Conservation (phyloP, 768 basidiomycete species). For the Tubosaeta sp. region DNA sequence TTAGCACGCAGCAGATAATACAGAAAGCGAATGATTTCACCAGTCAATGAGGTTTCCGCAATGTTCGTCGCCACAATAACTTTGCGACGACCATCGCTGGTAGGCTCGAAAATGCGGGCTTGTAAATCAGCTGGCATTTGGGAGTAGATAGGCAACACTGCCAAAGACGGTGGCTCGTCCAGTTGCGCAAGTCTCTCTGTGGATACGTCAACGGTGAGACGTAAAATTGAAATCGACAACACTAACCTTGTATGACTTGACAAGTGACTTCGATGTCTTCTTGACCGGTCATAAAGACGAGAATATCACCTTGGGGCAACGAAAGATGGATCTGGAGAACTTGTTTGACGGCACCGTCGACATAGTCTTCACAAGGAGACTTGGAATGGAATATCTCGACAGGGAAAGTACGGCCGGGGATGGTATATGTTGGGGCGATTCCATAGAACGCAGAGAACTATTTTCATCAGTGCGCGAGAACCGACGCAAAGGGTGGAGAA, state of each 20-base stretch:
- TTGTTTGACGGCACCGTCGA: constrained; percentile 97
- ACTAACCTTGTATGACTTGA: constrained; percentile 82
- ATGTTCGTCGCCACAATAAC: constrained; percentile 99
- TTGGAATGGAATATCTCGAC: constrained; percentile 96
- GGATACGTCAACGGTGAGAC: background rate
- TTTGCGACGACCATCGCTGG: constrained; percentile 89
- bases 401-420: constrained; percentile 92
- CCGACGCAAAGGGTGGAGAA: background rate
- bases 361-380: constrained; percentile 98
- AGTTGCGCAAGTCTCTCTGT: constrained; percentile 87
- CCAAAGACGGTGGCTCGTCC: constrained; percentile 83
- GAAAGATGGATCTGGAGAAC: constrained; percentile 95
- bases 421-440: constrained; percentile 91
- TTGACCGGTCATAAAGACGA: constrained; percentile 99
- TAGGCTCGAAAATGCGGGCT: constrained; percentile 96
- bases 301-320: constrained; percentile 86
- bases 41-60: constrained; percentile 95
- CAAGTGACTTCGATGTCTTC: constrained; percentile 99
- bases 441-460: constrained; percentile 96
- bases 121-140: constrained; percentile 99
- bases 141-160: constrained; percentile 97
- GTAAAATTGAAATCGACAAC: background rate
- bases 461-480: background rate
- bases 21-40: constrained; percentile 34
- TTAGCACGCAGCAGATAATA: constrained; percentile 5